Conservation (phyloP, 176 grass and related monocot species). For the Rhipidocladum racemiflorum region DNA sequence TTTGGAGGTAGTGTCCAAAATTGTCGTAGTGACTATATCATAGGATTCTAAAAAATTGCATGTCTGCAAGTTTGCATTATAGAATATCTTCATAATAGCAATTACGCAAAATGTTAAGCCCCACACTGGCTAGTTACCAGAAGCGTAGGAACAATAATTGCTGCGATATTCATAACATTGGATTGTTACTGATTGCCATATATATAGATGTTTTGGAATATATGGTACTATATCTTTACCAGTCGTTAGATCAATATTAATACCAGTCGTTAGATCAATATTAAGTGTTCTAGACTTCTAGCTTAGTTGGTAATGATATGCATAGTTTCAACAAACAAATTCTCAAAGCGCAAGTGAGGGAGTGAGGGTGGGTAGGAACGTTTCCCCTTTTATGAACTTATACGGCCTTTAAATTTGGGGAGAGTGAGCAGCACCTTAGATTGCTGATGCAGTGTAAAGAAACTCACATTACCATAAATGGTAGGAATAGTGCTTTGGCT, state of each 20-base stretch:
- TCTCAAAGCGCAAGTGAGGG: not conserved
- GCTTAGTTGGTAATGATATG: not conserved
- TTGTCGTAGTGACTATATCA: not conserved
- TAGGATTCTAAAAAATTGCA: not conserved
- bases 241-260: not conserved
- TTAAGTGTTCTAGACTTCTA: not conserved
- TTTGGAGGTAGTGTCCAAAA: conserved; percentile 11
- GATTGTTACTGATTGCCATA: not conserved
- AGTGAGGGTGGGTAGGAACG: not conserved
- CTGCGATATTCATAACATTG: not conserved
- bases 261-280: not conserved
- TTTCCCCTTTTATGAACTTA: not conserved
- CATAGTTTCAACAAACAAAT: conserved; percentile 1
- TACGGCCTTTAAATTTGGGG: not conserved
- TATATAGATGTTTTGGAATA: not conserved
- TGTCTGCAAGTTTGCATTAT: not conserved
- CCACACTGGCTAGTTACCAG: not conserved
- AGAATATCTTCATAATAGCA: not conserved
- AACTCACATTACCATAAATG: not conserved
- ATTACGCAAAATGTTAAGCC: not conserved
- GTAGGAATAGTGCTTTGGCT: not conserved
- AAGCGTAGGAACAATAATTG: not conserved
- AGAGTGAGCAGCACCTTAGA: not conserved
- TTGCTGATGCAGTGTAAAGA: not conserved
- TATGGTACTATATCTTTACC: not conserved